phyloP scores from a whole-genome alignment of 176 grass and related monocot species.

The Thalia dealbata region DNA sequence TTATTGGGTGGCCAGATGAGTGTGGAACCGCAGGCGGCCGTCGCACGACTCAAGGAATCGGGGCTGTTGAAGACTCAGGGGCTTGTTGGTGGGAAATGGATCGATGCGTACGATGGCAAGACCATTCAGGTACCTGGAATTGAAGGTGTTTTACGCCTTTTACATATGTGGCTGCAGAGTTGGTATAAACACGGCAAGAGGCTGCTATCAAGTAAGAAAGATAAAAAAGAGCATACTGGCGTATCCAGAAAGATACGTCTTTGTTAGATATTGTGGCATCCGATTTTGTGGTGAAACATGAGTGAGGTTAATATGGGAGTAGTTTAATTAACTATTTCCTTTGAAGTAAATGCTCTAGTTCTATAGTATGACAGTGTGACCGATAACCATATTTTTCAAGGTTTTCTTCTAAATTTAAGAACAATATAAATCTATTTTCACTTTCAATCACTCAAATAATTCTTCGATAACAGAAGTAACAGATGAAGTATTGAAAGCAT shows the following conservation, averaged over 20 bases:
- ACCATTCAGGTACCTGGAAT: constrained; percentile 76
- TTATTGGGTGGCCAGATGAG: constrained; percentile 37
- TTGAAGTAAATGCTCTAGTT: not conserved
- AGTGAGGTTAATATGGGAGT: not conserved
- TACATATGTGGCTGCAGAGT: too few species aligned
- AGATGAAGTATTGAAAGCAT: not conserved
- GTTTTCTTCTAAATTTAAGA: not conserved
- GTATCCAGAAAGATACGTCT: too few species aligned
- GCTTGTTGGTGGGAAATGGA: constrained; percentile 74
- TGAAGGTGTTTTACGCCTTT: too few species aligned
- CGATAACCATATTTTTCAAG: not conserved
- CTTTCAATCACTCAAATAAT: not conserved
- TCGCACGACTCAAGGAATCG: constrained; percentile 48
- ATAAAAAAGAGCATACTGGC: too few species aligned
- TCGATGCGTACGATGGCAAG: constrained; percentile 77
- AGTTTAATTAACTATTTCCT: not conserved
- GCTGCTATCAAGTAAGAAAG: too few species aligned
- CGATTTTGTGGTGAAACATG: too few species aligned
- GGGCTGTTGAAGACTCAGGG: constrained; percentile 66
- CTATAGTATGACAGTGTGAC: not conserved
- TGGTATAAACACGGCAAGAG: not conserved
- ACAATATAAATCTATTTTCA: not conserved
- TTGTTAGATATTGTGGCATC: too few species aligned
- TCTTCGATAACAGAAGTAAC: not conserved
- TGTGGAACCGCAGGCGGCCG: constrained; percentile 35